Evolutionary conservation across 106 monocot species (phyloP).

Genomic region (Apostasia shenzhenica): DNA sequence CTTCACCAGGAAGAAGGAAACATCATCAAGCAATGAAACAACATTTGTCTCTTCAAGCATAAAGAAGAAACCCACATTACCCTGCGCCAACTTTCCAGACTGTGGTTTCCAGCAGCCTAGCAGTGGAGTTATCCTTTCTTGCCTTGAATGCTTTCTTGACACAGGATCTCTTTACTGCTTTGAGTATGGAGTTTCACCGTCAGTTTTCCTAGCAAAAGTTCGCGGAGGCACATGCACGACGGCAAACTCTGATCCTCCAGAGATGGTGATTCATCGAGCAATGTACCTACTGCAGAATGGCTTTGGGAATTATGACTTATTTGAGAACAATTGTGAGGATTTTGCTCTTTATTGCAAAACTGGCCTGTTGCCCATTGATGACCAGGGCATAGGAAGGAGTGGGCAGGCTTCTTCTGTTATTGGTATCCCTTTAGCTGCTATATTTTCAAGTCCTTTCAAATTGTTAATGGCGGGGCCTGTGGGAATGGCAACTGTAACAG

Average conservation of each 20-base stretch:
- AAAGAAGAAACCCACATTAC: conserved; percentile 7
- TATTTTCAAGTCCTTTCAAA: conserved; percentile 71
- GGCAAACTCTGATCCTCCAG: conserved; percentile 50
- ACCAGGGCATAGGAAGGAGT: conserved; percentile 64
- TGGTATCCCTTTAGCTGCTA: conserved; percentile 65
- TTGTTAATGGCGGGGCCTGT: conserved; percentile 67
- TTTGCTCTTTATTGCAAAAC: conserved; percentile 97
- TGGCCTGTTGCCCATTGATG: conserved; percentile 57
- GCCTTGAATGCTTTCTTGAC: conserved; percentile 87
- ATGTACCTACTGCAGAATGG: conserved; percentile 84
- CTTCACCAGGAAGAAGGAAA: conserved; percentile 80
- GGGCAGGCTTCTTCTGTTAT: conserved; percentile 81
- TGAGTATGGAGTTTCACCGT: conserved; percentile 61
- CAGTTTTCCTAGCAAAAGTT: conserved; percentile 70
- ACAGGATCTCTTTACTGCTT: conserved; percentile 66
- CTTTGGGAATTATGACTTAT: conserved; percentile 77
- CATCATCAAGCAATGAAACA: conserved; percentile 13
- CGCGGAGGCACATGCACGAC: conserved; percentile 87
- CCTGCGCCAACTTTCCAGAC: conserved; percentile 67
- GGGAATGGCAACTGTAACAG: conserved; percentile 82
- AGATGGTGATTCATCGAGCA: conserved; percentile 53
- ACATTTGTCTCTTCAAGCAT: conserved; percentile 15
- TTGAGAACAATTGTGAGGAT: conserved; percentile 94
- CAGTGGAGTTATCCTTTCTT: conserved; percentile 78
- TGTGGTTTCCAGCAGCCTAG: conserved; percentile 77